These are phyloP conservation scores for Torulaspora quercuum DNA, from an alignment of 805 yeast species.

Conservation along the genomic window DNA sequence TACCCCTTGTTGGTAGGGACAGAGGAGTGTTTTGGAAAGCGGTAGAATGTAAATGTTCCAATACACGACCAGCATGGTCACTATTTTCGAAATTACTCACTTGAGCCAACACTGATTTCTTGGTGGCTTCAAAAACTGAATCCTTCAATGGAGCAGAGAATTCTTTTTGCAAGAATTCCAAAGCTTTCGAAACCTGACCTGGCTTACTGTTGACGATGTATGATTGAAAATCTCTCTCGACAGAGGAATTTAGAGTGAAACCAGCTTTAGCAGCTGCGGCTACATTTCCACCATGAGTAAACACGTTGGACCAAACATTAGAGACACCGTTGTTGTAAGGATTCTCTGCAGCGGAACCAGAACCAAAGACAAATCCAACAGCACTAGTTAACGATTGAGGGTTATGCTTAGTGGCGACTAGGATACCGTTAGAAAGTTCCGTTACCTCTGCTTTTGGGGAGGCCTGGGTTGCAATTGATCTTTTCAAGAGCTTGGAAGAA, in stretches of 20 bases:
- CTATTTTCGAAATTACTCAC: slow-evolving; percentile 54
- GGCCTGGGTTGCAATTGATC: slow-evolving; percentile 33
- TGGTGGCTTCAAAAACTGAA: slow-evolving; percentile 46
- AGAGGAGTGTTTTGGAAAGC: slow-evolving; percentile 86
- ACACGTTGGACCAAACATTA: slow-evolving; percentile 53
- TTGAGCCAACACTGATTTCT: slow-evolving; percentile 44
- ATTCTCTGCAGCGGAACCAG: slow-evolving; percentile 79
- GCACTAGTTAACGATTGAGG: slow-evolving; percentile 49
- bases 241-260: slow-evolving; percentile 50
- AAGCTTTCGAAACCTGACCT: slow-evolving; percentile 50
- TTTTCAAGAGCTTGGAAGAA: slow-evolving; percentile 20
- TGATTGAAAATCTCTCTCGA: slow-evolving; percentile 62
- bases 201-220: slow-evolving; percentile 53
- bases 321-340: slow-evolving; percentile 81
- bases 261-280: slow-evolving; percentile 47
- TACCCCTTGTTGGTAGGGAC: slow-evolving; percentile 74
- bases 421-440: slow-evolving; percentile 67
- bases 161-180: slow-evolving; percentile 47
- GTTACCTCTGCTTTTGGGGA: slow-evolving; percentile 64
- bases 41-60: slow-evolving; percentile 75
- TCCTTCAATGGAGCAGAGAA: slow-evolving; percentile 41
- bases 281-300: slow-evolving; percentile 39
- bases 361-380: slow-evolving; percentile 66
- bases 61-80: slow-evolving; percentile 52
- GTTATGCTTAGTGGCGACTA: slow-evolving; percentile 66